Evolutionary conservation across 495 filamentous ascomycete species (phyloP).

Genomic region (Lasiosphaeria miniovina): DNA sequence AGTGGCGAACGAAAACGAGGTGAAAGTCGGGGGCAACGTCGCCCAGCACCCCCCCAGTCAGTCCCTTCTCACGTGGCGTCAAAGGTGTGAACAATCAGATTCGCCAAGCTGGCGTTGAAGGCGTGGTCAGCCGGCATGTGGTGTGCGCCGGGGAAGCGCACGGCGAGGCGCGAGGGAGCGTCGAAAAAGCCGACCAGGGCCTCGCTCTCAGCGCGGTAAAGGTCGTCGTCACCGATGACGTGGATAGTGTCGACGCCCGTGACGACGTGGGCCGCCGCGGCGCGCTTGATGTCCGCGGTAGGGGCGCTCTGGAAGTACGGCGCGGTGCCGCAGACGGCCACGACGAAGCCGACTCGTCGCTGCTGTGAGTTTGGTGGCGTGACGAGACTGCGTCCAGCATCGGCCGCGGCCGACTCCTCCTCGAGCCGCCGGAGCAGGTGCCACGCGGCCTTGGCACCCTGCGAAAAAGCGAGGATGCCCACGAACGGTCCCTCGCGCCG

Average conservation of each 20-base stretch:
- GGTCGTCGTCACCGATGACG: slow-evolving; percentile 25
- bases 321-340: slow-evolving; percentile 24
- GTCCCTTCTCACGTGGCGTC: too few species aligned
- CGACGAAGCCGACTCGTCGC: slow-evolving; percentile 14
- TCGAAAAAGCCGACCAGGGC: slow-evolving; percentile 24
- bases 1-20: too few species aligned
- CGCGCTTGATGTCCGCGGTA: background rate
- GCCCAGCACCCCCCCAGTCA: too few species aligned
- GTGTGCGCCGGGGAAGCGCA: slow-evolving; percentile 24
- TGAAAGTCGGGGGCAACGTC: too few species aligned
- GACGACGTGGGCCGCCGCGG: slow-evolving; percentile 5
- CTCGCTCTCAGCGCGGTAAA: slow-evolving; percentile 26
- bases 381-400: too few species aligned
- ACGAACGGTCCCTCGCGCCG: slow-evolving; percentile 21
- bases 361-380: background rate
- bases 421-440: slow-evolving; percentile 23
- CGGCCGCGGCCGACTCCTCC: background rate
- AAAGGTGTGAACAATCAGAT: slow-evolving; percentile 2
- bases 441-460: slow-evolving; percentile 28
- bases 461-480: slow-evolving; percentile 31
- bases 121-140: slow-evolving; percentile 26
- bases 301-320: slow-evolving; percentile 16
- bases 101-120: slow-evolving; percentile 14
- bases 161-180: slow-evolving; percentile 13
- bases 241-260: slow-evolving; percentile 18